These are phyloP conservation scores for Cryphonectria carpinicola DNA, from an alignment of 2,329 filamentous ascomycete species.

Conservation along the genomic window DNA sequence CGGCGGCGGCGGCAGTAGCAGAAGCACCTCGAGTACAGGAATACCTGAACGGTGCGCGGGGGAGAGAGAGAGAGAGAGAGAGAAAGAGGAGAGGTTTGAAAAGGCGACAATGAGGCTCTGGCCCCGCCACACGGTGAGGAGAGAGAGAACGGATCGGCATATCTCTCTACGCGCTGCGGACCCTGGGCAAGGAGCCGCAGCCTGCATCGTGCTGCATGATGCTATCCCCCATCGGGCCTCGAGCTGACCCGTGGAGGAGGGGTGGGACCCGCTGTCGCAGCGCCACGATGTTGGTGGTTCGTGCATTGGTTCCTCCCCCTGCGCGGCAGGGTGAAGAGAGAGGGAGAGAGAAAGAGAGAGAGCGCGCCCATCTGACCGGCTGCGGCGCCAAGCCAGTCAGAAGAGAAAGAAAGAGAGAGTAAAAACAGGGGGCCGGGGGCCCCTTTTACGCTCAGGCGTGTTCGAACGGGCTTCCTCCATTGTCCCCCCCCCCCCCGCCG, in stretches of 20 bases:
- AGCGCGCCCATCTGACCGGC: neutral
- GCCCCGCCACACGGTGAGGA: neutral
- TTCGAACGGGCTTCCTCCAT: too few relatives aligned
- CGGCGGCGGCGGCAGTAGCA: neutral
- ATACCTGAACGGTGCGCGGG: neutral
- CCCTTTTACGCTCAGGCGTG: too few relatives aligned
- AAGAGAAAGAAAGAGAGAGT: neutral
- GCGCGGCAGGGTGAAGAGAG: neutral
- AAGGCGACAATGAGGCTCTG: conserved; percentile 17
- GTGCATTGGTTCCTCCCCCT: neutral
- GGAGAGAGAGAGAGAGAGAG: neutral
- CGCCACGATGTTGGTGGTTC: conserved; percentile 3
- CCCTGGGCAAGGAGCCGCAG: conserved; percentile 16
- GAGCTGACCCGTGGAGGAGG: conserved; percentile 1
- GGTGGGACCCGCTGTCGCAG: neutral
- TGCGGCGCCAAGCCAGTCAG: neutral
- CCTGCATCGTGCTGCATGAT: conserved; percentile 24
- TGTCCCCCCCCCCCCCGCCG: too few relatives aligned
- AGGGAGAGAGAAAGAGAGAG: too few relatives aligned
- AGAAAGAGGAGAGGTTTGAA: too few relatives aligned
- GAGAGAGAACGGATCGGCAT: conserved; percentile 1
- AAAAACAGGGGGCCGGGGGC: neutral
- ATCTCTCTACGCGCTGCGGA: neutral
- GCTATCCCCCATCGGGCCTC: conserved; percentile 25
- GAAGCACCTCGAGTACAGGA: neutral